These are phyloP conservation scores for Pelargonium nanum DNA, from an alignment of 345 rosid species.

Conservation along the genomic window DNA sequence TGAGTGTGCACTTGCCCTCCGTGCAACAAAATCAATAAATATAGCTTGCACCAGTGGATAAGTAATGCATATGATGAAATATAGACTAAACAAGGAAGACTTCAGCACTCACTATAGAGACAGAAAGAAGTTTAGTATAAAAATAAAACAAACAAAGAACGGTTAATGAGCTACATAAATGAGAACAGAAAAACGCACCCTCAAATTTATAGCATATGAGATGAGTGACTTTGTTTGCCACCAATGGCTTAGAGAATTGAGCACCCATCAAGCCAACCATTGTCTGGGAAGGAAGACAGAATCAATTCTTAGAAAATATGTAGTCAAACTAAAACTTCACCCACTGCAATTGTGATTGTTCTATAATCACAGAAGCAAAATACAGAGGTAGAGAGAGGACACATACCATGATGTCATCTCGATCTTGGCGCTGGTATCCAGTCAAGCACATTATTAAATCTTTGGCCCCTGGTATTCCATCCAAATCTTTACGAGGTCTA, in stretches of 20 bases:
- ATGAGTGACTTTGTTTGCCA: conserved; percentile 83
- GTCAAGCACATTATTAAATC: conserved; percentile 66
- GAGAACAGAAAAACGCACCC: conserved; percentile 33
- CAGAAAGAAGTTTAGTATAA: neutral
- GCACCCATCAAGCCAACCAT: conserved; percentile 96
- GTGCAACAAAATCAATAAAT: too few relatives aligned
- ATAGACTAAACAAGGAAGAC: too few relatives aligned
- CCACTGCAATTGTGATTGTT: neutral
- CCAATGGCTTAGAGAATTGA: conserved; percentile 78
- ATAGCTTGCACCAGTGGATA: too few relatives aligned
- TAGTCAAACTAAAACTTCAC: neutral
- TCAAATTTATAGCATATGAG: conserved; percentile 93
- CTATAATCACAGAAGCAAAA: conserved; percentile 2
- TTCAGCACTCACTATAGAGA: too few relatives aligned
- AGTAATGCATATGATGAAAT: too few relatives aligned
- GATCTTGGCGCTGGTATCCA: conserved; percentile 82
- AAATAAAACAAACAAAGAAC: neutral
- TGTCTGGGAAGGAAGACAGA: conserved; percentile 31
- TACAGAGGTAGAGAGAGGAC: conserved; percentile 2
- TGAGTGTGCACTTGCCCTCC: too few relatives aligned
- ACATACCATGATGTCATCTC: conserved; percentile 84
- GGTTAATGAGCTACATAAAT: neutral
- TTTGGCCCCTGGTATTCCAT: conserved; percentile 73
- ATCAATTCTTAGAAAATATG: neutral
- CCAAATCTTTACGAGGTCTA: conserved; percentile 60